Percentiles rank a stretch among this genome's conserved stretches.
These are phyloP conservation scores for Lolium perenne DNA, from an alignment of 176 grass and related monocot genomes.

Conservation along the genomic window DNA sequence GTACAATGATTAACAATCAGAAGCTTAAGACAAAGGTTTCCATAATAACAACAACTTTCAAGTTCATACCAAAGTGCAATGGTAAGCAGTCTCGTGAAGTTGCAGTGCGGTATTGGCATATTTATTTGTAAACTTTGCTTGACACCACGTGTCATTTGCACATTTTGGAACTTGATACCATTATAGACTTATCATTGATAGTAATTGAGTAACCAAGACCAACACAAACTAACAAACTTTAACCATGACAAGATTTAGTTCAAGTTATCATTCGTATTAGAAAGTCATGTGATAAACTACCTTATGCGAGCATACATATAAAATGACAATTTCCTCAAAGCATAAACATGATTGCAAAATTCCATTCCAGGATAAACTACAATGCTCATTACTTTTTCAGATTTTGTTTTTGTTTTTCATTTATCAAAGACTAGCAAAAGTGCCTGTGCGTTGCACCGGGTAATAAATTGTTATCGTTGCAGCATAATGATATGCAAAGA, in stretches of 20 bases:
- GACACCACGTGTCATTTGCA: not conserved
- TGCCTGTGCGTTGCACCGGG: too few relatives aligned
- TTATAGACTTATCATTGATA: not conserved
- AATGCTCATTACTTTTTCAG: slow-evolving; percentile 34
- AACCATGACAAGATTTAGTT: slow-evolving; percentile 23
- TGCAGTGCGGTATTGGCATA: slow-evolving; percentile 8
- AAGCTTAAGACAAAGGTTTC: not conserved
- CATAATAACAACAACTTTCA: not conserved
- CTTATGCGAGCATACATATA: not conserved
- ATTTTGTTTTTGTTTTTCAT: not conserved
- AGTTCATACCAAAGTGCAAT: slow-evolving; percentile 30
- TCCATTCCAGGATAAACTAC: not conserved
- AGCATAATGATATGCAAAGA: too few relatives aligned
- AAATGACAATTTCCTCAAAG: too few relatives aligned
- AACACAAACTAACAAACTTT: not conserved
- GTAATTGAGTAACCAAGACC: not conserved
- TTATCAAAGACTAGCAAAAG: too few relatives aligned
- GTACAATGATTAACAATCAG: not conserved
- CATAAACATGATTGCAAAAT: not conserved
- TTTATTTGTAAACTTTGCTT: not conserved
- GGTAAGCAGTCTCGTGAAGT: slow-evolving; percentile 11
- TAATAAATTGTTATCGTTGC: too few relatives aligned
- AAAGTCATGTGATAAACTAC: slow-evolving; percentile 3
- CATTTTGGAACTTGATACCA: not conserved
- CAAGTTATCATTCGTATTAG: not conserved